Base-by-base conservation (phyloP, 352 stramenopile species). In the Globisporangium recalcitrans region DNA sequence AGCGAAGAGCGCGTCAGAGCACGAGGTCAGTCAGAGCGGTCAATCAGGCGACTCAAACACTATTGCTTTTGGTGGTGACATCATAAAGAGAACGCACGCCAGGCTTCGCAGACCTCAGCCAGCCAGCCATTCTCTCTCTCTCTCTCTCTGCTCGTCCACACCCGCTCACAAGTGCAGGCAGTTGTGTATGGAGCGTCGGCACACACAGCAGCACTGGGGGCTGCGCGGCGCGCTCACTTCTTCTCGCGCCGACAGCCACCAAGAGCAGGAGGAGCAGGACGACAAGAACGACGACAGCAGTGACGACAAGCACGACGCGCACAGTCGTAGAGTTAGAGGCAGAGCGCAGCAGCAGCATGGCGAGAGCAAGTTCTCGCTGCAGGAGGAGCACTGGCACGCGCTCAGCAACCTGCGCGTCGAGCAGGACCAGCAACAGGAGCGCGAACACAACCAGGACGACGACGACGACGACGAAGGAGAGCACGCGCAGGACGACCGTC, bases 371-470 rank as follows among this genome's bases (percentile, higher is more conserved):
- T 49, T 42, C 14, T 26, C 55, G 49, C 31, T 52, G 8, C 36
- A 63, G 5, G 71, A 80, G n/a, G 74, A 78, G 46, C 77, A 75
- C 32, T 80, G 63, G 59, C 72, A 63, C 57, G 72, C 70, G 40
- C 65, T 80, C 13, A 74, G 74, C 57, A 78, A 82, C 55, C 53
- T 80, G 21, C 62, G 60, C 34, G 72, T 80, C 42, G 51, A 48
- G 63, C 22, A 32, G 19, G 22, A 31, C 0, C 36, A 71, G 32
- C 26, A 52, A 40, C 40, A 75, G 19, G 54, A 52, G 32, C 60
- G 65, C 10, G 60, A 63, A 13, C 34, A 54, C 27, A 58, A 40
- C 31, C 58, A 67, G 29, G 56, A 57, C n/a, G 53, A 59, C 19
- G 54, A 57, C 42, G 47, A 48, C 13, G 44, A 31, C 36, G 46